Conservation (phyloP, 768 basidiomycete genomes). For the Mycena haematopus region DNA sequence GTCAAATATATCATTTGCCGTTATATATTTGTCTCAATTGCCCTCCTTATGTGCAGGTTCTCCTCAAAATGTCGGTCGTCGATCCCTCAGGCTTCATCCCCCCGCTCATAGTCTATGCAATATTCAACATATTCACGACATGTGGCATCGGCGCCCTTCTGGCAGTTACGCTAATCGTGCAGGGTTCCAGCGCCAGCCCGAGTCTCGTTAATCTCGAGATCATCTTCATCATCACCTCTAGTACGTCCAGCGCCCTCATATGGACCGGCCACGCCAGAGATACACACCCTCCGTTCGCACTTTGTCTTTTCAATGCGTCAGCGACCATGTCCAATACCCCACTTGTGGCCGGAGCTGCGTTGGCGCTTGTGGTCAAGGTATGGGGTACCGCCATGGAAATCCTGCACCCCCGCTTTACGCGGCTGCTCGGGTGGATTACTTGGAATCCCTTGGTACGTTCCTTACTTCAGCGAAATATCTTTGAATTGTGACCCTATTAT, state of each 20-base stretch:
- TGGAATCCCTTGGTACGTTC: conserved; percentile 21
- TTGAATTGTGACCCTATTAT: not conserved
- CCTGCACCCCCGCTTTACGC: conserved; percentile 3
- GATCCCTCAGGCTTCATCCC: conserved; percentile 16
- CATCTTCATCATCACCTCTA: conserved; percentile 17
- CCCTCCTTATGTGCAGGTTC: not conserved
- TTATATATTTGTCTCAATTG: too few species aligned
- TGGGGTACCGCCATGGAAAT: conserved; percentile 16
- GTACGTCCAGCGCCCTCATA: conserved; percentile 7
- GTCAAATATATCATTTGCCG: too few species aligned
- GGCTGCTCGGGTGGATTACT: conserved; percentile 5
- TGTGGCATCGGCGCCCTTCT: conserved; percentile 7
- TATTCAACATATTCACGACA: conserved; percentile 19
- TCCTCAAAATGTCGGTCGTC: conserved; percentile 9
- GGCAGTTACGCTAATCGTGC: conserved; percentile 7
- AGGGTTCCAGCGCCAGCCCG: conserved; percentile 1
- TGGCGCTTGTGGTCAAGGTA: conserved; percentile 11
- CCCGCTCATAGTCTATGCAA: conserved; percentile 16
- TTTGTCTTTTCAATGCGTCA: conserved; percentile 21
- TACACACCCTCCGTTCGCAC: conserved; percentile 13
- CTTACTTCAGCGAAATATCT: not conserved
- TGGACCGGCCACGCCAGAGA: conserved; percentile 26
- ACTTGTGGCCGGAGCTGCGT: conserved; percentile 15
- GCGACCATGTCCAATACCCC: conserved; percentile 16
- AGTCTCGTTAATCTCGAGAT: conserved; percentile 21